phyloP scores from a whole-genome alignment of 2,329 filamentous ascomycete genomes.

The Aspergillus persii region DNA sequence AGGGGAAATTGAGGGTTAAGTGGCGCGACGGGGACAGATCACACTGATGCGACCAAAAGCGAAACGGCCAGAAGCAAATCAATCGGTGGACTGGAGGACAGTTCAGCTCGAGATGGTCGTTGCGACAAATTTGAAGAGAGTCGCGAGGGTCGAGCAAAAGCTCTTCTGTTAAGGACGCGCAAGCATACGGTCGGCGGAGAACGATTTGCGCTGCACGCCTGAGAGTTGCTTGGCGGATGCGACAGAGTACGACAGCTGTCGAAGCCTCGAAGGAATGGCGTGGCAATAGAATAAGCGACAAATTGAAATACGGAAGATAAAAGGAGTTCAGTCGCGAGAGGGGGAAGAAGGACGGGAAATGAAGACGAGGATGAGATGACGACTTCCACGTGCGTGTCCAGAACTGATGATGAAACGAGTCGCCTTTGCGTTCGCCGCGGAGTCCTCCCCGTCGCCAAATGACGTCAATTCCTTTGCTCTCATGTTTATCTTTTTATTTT shows the following conservation, averaged over 20 bases:
- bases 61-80: neutral
- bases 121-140: neutral
- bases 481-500: neutral
- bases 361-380: neutral
- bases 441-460: neutral
- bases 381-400: neutral
- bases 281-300: neutral
- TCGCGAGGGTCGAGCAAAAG: neutral
- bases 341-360: neutral
- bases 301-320: neutral
- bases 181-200: neutral
- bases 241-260: neutral
- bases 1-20: neutral
- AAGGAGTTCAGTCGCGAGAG: neutral
- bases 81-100: neutral
- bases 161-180: neutral
- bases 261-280: neutral
- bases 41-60: neutral
- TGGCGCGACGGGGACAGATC: neutral
- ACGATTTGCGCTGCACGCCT: neutral
- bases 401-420: neutral
- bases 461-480: neutral
- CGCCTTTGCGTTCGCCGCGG: neutral
- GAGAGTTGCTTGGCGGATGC: neutral
- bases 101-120: neutral